Evolutionary conservation across 305 asterid species (phyloP).

Genomic region (Fraxinus latifolia): DNA sequence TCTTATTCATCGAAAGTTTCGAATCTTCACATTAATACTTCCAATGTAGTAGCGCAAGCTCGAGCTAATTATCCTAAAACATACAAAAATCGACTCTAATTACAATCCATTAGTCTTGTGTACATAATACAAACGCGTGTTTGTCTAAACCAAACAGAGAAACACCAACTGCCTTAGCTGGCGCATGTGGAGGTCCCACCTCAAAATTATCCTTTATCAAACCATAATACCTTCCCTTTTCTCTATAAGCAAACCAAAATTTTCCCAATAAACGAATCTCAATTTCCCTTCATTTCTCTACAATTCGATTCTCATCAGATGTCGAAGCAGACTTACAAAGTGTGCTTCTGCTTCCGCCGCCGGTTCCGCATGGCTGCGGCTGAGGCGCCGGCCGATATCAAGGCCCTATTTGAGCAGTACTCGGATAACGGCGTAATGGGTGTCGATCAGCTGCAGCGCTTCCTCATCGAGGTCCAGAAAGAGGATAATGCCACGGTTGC

Average conservation of each 20-base stretch:
- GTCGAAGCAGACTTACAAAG: slow-evolving; percentile 77
- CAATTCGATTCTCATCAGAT: slow-evolving; percentile 19
- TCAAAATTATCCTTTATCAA: not conserved
- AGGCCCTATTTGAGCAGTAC: slow-evolving; percentile 44
- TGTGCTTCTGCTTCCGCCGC: slow-evolving; percentile 90
- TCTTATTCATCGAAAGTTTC: not conserved
- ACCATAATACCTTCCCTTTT: slow-evolving; percentile 11
- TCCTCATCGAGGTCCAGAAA: slow-evolving; percentile 70
- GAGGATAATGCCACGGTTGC: slow-evolving; percentile 60
- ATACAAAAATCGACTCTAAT: not conserved
- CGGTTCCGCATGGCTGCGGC: slow-evolving; percentile 65
- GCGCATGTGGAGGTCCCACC: not conserved
- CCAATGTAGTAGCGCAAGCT: not conserved
- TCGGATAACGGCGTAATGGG: slow-evolving; percentile 67
- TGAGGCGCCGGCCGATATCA: slow-evolving; percentile 73
- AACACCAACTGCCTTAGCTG: not conserved
- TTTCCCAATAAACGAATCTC: not conserved
- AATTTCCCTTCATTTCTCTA: not conserved
- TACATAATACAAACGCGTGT: not conserved
- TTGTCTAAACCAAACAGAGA: not conserved
- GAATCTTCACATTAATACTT: not conserved
- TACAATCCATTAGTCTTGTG: not conserved
- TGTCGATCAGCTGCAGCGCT: slow-evolving; percentile 48
- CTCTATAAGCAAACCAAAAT: not conserved
- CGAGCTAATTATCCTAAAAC: not conserved